These are phyloP conservation scores for Capniomyces stellatus DNA, from an alignment of 371 early-diverging fungal genomes.

Conservation along the genomic window DNA sequence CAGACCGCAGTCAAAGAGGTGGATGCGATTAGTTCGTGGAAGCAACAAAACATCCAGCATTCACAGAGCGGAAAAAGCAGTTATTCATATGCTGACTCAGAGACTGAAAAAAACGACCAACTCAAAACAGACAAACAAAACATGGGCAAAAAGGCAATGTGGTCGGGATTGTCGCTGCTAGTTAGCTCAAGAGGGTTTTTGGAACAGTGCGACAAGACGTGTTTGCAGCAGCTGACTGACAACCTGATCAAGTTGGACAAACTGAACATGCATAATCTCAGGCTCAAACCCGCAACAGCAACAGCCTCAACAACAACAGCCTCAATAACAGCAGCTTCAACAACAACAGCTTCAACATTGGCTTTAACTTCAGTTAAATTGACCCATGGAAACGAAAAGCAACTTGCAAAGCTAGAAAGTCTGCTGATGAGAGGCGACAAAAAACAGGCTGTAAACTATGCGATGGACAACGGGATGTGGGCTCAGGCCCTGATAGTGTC, in stretches of 20 bases:
- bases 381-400: not conserved
- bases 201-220: not conserved
- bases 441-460: conserved; percentile 47
- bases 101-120: too few species aligned
- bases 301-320: not conserved
- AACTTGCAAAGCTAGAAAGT: conserved; percentile 34
- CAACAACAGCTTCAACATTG: not conserved
- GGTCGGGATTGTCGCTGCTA: not conserved
- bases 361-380: too few species aligned
- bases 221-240: not conserved
- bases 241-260: not conserved
- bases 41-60: not conserved
- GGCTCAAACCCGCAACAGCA: too few species aligned
- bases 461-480: conserved; percentile 58
- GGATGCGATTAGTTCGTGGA: not conserved
- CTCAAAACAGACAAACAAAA: not conserved
- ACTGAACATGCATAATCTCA: not conserved
- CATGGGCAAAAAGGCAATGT: not conserved
- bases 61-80: not conserved
- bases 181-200: not conserved
- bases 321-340: not conserved
- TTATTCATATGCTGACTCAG: too few species aligned
- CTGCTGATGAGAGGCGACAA: conserved; percentile 57
- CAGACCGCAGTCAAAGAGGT: not conserved
- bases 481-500: conserved; percentile 78